Evolutionary conservation across 768 basidiomycete species (phyloP).

Genomic region (Tylopilus balloui): DNA sequence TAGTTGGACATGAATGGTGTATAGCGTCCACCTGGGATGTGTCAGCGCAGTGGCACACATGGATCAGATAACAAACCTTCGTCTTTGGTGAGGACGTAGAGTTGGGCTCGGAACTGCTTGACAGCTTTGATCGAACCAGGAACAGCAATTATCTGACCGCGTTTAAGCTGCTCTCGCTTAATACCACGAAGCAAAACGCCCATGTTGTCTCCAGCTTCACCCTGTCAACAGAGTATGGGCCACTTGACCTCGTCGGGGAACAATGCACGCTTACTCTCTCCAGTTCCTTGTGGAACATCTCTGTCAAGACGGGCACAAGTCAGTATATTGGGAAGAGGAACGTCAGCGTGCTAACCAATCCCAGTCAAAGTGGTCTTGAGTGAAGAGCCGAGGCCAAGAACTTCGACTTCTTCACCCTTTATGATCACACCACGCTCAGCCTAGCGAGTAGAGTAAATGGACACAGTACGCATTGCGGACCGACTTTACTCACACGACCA

Average conservation of each 20-base stretch:
- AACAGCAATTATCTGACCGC: conserved; percentile 86
- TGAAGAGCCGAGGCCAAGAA: conserved; percentile 76
- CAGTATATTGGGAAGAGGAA: conserved; percentile 1
- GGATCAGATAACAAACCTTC: conserved; percentile 36
- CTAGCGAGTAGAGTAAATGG: conserved; percentile 33
- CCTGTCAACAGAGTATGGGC: conserved; percentile 39
- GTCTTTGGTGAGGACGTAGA: conserved; percentile 55
- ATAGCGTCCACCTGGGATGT: conserved; percentile 60
- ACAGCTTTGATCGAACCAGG: conserved; percentile 92
- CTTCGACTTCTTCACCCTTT: conserved; percentile 92
- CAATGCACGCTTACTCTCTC: conserved; percentile 60
- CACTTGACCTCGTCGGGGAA: not conserved
- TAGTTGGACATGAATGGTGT: conserved; percentile 93
- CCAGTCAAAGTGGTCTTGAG: conserved; percentile 95
- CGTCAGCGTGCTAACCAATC: conserved; percentile 50
- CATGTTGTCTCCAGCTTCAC: conserved; percentile 99
- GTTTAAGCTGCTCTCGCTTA: conserved; percentile 92
- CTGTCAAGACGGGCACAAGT: conserved; percentile 39
- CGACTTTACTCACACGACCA: conserved; percentile 61
- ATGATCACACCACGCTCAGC: conserved; percentile 88
- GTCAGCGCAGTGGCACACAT: conserved; percentile 43
- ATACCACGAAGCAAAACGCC: conserved; percentile 93
- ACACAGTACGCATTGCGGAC: not conserved
- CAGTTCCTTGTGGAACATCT: conserved; percentile 99
- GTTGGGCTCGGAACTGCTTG: conserved; percentile 90